Conservation (phyloP, 176 grass and related monocot genomes). For the Neostapfia colusana region DNA sequence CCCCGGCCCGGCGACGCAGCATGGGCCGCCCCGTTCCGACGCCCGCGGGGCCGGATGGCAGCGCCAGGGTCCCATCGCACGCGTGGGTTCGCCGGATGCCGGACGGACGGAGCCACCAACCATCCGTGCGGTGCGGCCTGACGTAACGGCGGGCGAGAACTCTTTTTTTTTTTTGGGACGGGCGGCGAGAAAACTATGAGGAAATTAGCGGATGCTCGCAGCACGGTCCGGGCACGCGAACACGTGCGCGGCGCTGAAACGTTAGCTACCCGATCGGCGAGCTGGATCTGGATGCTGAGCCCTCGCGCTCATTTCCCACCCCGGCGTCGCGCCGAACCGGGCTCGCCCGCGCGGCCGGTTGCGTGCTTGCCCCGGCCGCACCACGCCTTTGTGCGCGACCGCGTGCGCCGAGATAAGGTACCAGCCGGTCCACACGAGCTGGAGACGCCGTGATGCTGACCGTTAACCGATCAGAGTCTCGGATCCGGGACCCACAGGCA, state of each 20-base stretch:
- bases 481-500: background rate
- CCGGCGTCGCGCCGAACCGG: background rate
- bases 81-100: background rate
- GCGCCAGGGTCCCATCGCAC: background rate
- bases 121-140: background rate
- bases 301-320: background rate
- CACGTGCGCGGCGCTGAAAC: background rate
- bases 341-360: background rate
- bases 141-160: background rate
- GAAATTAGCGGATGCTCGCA: background rate
- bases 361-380: background rate
- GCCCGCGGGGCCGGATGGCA: background rate
- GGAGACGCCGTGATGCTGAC: background rate
- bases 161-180: no score
- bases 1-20: conserved; percentile 5
- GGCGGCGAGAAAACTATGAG: no score
- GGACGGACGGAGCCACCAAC: background rate
- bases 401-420: background rate
- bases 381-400: background rate
- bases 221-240: background rate
- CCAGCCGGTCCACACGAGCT: background rate
- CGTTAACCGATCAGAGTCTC: background rate
- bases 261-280: background rate
- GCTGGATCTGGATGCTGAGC: no score
- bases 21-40: conserved; percentile 14